These are phyloP conservation scores for Colletotrichum sp. DNA, from an alignment of 2,329 filamentous ascomycete species.

Conservation along the genomic window DNA sequence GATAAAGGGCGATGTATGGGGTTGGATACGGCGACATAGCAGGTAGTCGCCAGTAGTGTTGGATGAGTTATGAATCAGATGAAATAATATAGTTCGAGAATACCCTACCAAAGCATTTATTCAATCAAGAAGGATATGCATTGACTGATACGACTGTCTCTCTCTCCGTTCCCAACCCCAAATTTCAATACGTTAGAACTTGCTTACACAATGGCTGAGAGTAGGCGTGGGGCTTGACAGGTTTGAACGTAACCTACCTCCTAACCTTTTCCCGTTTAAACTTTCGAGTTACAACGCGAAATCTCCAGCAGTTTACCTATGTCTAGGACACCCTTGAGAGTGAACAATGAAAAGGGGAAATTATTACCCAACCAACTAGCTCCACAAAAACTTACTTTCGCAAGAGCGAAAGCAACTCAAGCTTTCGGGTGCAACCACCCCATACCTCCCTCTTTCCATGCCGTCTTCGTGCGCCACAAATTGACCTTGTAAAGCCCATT, in stretches of 20 bases:
- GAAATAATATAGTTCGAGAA: conserved; percentile 13
- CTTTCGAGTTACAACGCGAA: neutral
- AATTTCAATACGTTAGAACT: neutral
- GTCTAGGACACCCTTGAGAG: neutral
- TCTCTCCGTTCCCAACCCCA: neutral
- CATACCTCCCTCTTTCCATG: neutral
- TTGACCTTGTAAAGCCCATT: neutral
- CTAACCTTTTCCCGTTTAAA: neutral
- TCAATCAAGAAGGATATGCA: neutral
- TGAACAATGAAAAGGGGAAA: neutral
- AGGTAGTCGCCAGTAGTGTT: neutral
- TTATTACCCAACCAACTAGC: neutral
- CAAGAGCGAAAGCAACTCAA: neutral
- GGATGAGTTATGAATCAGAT: conserved; percentile 9
- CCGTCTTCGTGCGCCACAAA: neutral
- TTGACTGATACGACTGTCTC: neutral
- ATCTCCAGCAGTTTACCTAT: neutral
- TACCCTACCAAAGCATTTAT: conserved; percentile 9
- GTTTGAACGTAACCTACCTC: neutral
- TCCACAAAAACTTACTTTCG: neutral
- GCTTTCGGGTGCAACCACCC: neutral
- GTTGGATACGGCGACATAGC: neutral
- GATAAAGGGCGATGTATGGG: conserved; percentile 11
- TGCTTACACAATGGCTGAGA: neutral
- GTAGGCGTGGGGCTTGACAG: neutral